Evolutionary conservation across 495 filamentous ascomycete genomes (phyloP), one percentile per base, ranked within the genome.

Genomic region (Daldinia vernicosa): DNA sequence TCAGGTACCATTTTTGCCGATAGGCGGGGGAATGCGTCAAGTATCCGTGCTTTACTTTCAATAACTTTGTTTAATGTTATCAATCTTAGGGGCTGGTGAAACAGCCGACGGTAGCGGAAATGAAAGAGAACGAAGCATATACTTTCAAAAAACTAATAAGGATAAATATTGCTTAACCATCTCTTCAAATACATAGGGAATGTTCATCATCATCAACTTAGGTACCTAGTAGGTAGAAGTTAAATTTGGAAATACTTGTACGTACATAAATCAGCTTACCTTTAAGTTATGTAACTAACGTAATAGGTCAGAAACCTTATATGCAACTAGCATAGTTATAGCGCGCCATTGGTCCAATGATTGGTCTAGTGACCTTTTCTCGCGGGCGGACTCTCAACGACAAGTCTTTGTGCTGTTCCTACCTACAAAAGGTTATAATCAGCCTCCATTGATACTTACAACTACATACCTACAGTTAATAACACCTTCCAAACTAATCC

Each of bases 331-430:
- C 11, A 65, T 37, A 65, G 52, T 45, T 33, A 40, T 33, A 30
- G 6, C 53, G 62, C 39, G 11, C 61, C n/a, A 53, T 53, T 53
- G 50, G 50, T 53, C 26, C 50, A n/a, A 51, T 67, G 11, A 53
- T 53, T 53, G 26, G 50, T 53, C 50, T 17, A 30, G 57, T 67
- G 55, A 67, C 64, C 64, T 60, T 57, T 65, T 60, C 40, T 53
- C 27, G 33, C 43, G 24, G 43, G 45, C 53, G 54, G 50, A 55
- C n/a, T 7, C 15, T 55, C 65, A 61, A 67, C 65, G 65, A 61
- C 56, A 67, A 55, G 47, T 60, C 64, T 67, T 61, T 67, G 63
- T 67, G 57, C 47, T 47, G 65, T 19, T 61, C 47, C 65, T 35
- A 47, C 12, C 33, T 12, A 35, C 33, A 35, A 35, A 35, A 4